Conservation (phyloP, 1,139 yeast genomes). For the Magnusiomyces paraingens region DNA sequence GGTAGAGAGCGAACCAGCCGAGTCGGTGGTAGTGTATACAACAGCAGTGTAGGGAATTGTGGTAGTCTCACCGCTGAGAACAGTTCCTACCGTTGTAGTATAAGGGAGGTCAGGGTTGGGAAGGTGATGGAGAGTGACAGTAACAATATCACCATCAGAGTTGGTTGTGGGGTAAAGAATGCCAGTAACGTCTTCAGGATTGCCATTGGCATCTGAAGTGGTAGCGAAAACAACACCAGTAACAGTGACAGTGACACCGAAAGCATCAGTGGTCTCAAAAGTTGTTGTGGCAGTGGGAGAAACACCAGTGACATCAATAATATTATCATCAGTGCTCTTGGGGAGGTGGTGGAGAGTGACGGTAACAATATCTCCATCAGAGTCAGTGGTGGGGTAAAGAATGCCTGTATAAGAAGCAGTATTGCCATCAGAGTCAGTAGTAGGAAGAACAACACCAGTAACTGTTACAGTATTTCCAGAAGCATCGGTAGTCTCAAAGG, state of each 20-base stretch:
- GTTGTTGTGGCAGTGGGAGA: not conserved
- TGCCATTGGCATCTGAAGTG: not conserved
- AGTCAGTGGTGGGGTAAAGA: not conserved
- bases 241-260: not conserved
- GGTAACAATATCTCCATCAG: not conserved
- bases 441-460: slow-evolving; percentile 1
- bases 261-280: not conserved
- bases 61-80: not conserved
- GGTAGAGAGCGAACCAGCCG: not conserved
- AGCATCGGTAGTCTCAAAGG: not conserved
- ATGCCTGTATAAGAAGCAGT: not conserved
- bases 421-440: slow-evolving; percentile 1
- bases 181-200: not conserved
- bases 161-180: not conserved
- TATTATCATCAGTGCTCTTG: not conserved
- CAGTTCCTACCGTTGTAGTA: not conserved
- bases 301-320: slow-evolving; percentile 5
- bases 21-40: slow-evolving; percentile 2
- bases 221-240: not conserved
- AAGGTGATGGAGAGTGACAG: not conserved
- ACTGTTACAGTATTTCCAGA: not conserved
- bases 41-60: not conserved
- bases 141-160: not conserved
- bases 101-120: not conserved
- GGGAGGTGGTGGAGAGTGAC: not conserved